Evolutionary conservation across 495 filamentous ascomycete genomes (phyloP).

Genomic region (Sabuloglossum arenarium): DNA sequence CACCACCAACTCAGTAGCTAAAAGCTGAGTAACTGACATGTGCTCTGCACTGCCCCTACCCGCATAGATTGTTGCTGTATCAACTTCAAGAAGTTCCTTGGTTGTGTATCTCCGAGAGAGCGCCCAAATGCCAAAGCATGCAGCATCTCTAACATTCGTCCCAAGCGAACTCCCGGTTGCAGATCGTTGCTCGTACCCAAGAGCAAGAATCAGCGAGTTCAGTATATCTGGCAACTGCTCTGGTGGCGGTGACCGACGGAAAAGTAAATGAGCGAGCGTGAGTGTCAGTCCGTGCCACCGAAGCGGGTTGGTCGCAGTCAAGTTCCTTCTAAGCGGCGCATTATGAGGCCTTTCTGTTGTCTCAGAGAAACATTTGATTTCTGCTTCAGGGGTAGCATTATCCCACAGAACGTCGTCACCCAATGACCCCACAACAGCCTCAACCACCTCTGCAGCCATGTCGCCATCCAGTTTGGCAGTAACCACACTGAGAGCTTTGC

Average conservation of each 20-base stretch:
- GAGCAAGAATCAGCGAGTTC: conserved; percentile 44
- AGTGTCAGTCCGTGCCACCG: conserved; percentile 86
- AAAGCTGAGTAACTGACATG: conserved; percentile 41
- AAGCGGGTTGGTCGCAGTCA: conserved; percentile 53
- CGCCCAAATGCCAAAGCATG: conserved; percentile 90
- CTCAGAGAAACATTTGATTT: background rate
- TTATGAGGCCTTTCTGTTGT: conserved; percentile 2
- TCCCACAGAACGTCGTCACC: conserved; percentile 57
- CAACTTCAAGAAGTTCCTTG: conserved; percentile 34
- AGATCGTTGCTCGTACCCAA: conserved; percentile 70
- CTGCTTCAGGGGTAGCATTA: background rate
- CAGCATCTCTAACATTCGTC: conserved; percentile 85
- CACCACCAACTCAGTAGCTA: conserved; percentile 60
- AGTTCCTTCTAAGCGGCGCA: conserved; percentile 26
- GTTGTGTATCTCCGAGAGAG: conserved; percentile 76
- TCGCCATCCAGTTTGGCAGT: conserved; percentile 53
- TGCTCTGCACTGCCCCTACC: conserved; percentile 1
- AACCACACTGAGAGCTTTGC: conserved; percentile 78
- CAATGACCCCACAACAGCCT: conserved; percentile 56
- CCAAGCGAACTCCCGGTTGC: conserved; percentile 67
- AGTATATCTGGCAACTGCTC: conserved; percentile 47
- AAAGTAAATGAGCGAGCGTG: conserved; percentile 67
- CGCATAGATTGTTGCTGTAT: conserved; percentile 6
- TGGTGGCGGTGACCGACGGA: conserved; percentile 49
- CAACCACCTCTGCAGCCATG: conserved; percentile 68